Base-by-base conservation (phyloP, 2,329 filamentous ascomycete species). In the Aspergillus tamarii region DNA sequence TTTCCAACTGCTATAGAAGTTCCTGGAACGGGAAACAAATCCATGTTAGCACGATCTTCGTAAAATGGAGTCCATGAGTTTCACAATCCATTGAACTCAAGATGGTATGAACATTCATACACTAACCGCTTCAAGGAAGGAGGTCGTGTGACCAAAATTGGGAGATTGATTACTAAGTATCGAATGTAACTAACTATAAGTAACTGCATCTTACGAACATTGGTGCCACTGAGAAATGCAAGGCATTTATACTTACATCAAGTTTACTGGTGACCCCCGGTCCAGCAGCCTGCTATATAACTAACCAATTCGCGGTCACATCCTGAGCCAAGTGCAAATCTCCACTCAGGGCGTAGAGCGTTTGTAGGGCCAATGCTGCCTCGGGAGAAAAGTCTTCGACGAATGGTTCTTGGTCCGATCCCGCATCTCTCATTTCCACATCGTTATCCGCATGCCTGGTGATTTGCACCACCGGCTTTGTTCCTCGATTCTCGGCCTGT, bases 351-450 rank as follows among this genome's bases (percentile, higher is more conserved):
- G 86, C 83, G 74, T 90, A 90, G 57, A 93, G 86, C 34, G 82
- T 85, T 76, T 92, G 87, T 67, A 94, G 77, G 34, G 91, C 91
- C 77, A 89, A 89, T n/a, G 91, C 91, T 19, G 91, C 89, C 75
- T 94, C 91, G 9, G 83, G 79, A 9, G 85, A 84, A 69, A 91
- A 86, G 68, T 91, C 86, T 70, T 89, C 87, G 16, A 78, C 73
- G 61, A 76, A 69, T 10, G 60, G 67, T 10, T 26, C 59, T 58
- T 36, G 48, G n/a, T 60, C 61, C n/a, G 57, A 39, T 23, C 63
- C 64, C 48, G 63, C 60, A 59, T 68, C 61, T 56, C 54, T 57
- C 73, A 73, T 76, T 16, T 68, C 58, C 21, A 69, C 67, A 60
- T 73, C 74, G 63, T 83, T 82, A n/a, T 76, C 73, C 32, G 84